These are phyloP conservation scores for Geum urbanum DNA, from an alignment of 306 rosid species.

Conservation along the genomic window DNA sequence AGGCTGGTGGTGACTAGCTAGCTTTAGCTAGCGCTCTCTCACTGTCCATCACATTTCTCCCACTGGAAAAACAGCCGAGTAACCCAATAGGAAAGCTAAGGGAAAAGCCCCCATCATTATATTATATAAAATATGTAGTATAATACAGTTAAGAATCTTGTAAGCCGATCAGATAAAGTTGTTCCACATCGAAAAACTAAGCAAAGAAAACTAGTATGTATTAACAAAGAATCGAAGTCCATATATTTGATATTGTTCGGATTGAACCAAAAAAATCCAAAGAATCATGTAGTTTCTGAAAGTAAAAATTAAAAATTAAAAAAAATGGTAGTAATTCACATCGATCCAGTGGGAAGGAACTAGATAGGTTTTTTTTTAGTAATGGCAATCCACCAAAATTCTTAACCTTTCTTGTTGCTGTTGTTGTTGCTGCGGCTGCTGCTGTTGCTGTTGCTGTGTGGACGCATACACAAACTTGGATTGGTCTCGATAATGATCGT, in stretches of 20 bases:
- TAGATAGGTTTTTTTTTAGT: conserved; percentile 37
- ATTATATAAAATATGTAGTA: too few relatives aligned
- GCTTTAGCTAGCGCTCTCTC: conserved; percentile 11
- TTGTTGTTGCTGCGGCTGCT: conserved; percentile 28
- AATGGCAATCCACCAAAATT: conserved; percentile 91
- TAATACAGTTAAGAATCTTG: not conserved
- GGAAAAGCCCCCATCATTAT: conserved; percentile 41
- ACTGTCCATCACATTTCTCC: conserved; percentile 5
- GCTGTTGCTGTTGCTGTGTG: conserved; percentile 40
- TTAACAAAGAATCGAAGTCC: conserved; percentile 25
- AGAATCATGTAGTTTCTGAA: conserved; percentile 38
- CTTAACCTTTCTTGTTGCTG: conserved; percentile 24
- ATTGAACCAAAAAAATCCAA: conserved; percentile 32
- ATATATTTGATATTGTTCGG: conserved; percentile 2
- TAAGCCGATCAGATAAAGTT: not conserved
- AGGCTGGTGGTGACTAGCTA: conserved; percentile 16
- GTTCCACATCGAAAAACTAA: not conserved
- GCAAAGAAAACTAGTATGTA: not conserved
- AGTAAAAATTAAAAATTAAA: too few relatives aligned
- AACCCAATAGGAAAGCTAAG: conserved; percentile 16
- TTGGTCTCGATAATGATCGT: conserved; percentile 56
- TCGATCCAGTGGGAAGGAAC: conserved; percentile 22
- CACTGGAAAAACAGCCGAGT: not conserved
- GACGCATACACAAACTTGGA: conserved; percentile 51
- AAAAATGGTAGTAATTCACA: conserved; percentile 28